Evolutionary conservation across 1,139 yeast species (phyloP).

Genomic region (Saccharomyces hybrid): DNA sequence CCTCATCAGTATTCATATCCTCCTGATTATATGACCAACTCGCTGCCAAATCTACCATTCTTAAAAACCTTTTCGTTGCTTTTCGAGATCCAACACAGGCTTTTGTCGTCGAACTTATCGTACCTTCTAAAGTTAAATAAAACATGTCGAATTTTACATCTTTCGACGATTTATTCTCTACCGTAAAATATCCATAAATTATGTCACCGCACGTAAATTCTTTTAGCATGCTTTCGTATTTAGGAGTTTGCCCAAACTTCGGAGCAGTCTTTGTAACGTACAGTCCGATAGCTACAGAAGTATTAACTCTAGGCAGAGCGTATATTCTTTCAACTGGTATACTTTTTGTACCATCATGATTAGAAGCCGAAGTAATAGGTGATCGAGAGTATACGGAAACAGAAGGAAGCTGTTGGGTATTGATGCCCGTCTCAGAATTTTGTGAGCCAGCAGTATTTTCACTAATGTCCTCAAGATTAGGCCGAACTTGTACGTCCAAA

Average conservation of each 20-base stretch:
- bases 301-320: neutral
- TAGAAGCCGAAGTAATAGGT: neutral
- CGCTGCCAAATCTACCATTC: slow-evolving; percentile 22
- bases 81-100: neutral
- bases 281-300: neutral
- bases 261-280: slow-evolving; percentile 9
- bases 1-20: slow-evolving; percentile 31
- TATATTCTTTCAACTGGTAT: neutral
- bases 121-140: neutral
- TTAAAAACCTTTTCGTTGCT: slow-evolving; percentile 26
- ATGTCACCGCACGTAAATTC: slow-evolving; percentile 8
- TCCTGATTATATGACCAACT: slow-evolving; percentile 34
- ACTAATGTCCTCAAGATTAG: neutral
- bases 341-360: neutral
- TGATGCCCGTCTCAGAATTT: neutral
- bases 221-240: slow-evolving; percentile 8
- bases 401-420: neutral
- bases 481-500: neutral
- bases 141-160: neutral
- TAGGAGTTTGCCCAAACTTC: slow-evolving; percentile 3
- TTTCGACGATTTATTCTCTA: neutral
- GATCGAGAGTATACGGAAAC: neutral
- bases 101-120: neutral
- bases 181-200: neutral
- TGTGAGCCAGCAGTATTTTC: neutral